A percentile compares a stretch with the other conserved stretches of the same genome.
phyloP scores from a whole-genome alignment of 306 rosid genomes.

The Sechiopsis laciniata region DNA sequence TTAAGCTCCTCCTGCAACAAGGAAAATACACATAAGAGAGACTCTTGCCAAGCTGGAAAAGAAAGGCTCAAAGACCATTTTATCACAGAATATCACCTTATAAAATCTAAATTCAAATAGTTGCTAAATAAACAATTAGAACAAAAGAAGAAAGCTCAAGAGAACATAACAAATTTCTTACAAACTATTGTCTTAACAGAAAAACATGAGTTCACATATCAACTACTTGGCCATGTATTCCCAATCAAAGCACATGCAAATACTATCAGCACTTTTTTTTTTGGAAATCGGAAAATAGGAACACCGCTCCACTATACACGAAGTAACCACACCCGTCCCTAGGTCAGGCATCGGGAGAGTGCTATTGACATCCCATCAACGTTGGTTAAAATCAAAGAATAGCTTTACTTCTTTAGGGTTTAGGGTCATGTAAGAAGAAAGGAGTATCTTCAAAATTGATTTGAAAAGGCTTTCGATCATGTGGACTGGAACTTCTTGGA shows the following conservation, averaged over 20 bases:
- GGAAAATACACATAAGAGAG: slow-evolving; percentile 2
- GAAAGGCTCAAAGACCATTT: not conserved
- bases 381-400: not conserved
- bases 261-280: not conserved
- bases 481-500: too few relatives aligned
- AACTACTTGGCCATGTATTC: not conserved
- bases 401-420: not conserved
- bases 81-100: not conserved
- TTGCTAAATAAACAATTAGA: too few relatives aligned
- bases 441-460: too few relatives aligned
- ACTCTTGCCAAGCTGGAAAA: not conserved
- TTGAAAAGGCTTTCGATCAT: too few relatives aligned
- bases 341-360: too few relatives aligned
- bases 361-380: not conserved
- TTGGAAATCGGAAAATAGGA: too few relatives aligned
- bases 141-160: not conserved
- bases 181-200: not conserved
- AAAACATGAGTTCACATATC: not conserved
- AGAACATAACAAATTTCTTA: not conserved
- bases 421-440: too few relatives aligned
- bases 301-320: too few relatives aligned
- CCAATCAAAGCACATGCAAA: not conserved
- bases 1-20: slow-evolving; percentile 72
- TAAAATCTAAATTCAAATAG: not conserved
- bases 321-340: too few relatives aligned